These are phyloP conservation scores for Hyphodiscus sp. DNA, from an alignment of 2,329 filamentous ascomycete species.

Conservation along the genomic window DNA sequence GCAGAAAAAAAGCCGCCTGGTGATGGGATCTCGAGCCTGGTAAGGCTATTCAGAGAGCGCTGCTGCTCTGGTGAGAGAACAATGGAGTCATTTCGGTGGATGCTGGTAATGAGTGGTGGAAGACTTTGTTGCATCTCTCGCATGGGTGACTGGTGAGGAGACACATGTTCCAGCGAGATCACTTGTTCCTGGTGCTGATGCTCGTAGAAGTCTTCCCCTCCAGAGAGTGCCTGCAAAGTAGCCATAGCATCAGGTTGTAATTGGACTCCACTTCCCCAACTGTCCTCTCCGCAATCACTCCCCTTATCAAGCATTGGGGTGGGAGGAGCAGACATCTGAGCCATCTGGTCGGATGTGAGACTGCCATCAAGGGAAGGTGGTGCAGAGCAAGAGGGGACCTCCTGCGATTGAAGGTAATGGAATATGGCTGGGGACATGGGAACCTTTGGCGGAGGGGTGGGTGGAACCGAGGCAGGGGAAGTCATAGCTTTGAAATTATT, in stretches of 20 bases:
- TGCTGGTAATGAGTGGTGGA: slow-evolving; percentile 42
- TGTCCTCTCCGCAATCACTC: slow-evolving; percentile 44
- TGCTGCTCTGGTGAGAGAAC: slow-evolving; percentile 45
- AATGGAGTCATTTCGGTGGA: slow-evolving; percentile 31
- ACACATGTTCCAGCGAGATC: slow-evolving; percentile 39
- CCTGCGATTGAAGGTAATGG: slow-evolving; percentile 62
- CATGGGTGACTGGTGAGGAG: slow-evolving; percentile 31
- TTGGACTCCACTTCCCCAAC: slow-evolving; percentile 63
- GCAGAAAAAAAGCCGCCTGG: slow-evolving; percentile 89
- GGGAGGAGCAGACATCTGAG: slow-evolving; percentile 73
- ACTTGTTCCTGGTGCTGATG: slow-evolving; percentile 45
- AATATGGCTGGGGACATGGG: slow-evolving; percentile 71
- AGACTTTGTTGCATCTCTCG: slow-evolving; percentile 48
- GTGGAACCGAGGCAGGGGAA: slow-evolving; percentile 46
- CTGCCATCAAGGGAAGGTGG: slow-evolving; percentile 82
- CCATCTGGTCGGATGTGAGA: slow-evolving; percentile 80
- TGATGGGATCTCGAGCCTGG: slow-evolving; percentile 80
- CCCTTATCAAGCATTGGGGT: slow-evolving; percentile 66
- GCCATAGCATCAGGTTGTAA: slow-evolving; percentile 76
- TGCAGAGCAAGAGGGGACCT: slow-evolving; percentile 68
- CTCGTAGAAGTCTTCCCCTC: slow-evolving; percentile 54
- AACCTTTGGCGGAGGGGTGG: slow-evolving; percentile 60
- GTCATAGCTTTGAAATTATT: slow-evolving; percentile 41
- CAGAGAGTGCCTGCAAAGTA: slow-evolving; percentile 68
- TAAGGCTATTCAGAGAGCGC: slow-evolving; percentile 63